Conservation (phyloP, 345 rosid species). For the Salix koriyanagi region DNA sequence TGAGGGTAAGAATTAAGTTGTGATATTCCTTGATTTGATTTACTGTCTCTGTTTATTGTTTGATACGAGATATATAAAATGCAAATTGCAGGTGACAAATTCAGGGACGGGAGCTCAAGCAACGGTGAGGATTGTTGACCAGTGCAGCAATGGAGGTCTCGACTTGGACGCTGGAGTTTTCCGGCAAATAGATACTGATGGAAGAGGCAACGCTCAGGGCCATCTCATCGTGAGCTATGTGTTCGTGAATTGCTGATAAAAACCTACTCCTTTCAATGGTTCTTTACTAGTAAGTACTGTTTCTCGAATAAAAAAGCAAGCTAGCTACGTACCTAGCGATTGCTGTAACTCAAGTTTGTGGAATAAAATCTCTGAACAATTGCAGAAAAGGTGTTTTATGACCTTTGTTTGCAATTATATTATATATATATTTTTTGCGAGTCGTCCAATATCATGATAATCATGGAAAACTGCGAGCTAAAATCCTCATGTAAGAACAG, state of each 20-base stretch:
- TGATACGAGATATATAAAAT: too few species aligned
- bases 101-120: not conserved
- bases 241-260: conserved; percentile 13
- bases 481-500: too few species aligned
- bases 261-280: not conserved
- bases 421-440: too few species aligned
- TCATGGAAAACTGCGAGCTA: too few species aligned
- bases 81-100: conserved; percentile 13
- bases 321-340: too few species aligned
- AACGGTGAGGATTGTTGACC: conserved; percentile 20
- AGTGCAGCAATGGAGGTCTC: conserved; percentile 23
- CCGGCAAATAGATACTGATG: conserved; percentile 11
- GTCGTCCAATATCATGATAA: too few species aligned
- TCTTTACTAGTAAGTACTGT: too few species aligned
- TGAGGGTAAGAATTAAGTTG: conserved; percentile 25
- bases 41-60: not conserved
- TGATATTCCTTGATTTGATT: not conserved
- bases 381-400: too few species aligned
- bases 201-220: conserved; percentile 15
- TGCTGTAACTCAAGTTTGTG: too few species aligned
- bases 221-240: conserved; percentile 16
- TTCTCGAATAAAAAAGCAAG: not conserved
- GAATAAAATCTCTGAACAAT: too few species aligned
- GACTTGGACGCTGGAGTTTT: conserved; percentile 22
- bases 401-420: too few species aligned